These are phyloP conservation scores for Calonectria ilicicola DNA, from an alignment of 2,329 filamentous ascomycete species.

Conservation along the genomic window DNA sequence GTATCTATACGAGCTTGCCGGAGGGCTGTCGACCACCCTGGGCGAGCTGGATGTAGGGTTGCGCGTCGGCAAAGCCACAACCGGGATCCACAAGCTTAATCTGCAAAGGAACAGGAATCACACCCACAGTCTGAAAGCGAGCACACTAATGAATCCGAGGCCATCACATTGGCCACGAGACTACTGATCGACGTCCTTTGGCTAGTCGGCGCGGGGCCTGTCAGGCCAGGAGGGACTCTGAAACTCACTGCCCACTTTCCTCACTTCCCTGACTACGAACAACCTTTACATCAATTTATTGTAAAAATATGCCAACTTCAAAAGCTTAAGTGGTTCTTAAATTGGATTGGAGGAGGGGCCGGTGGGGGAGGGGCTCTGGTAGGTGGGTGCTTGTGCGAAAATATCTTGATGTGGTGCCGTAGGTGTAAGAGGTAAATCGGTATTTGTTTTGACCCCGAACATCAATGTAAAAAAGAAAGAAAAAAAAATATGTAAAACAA, in stretches of 20 bases:
- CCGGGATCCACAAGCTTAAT: conserved; percentile 3
- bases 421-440: background rate
- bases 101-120: background rate
- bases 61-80: conserved; percentile 14
- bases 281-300: background rate
- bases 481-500: too few relatives aligned
- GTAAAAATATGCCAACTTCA: background rate
- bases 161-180: background rate
- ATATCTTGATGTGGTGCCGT: background rate
- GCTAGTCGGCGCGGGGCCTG: background rate
- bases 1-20: background rate
- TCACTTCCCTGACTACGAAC: background rate
- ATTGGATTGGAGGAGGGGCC: background rate
- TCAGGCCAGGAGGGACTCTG: background rate
- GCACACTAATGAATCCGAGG: background rate
- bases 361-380: background rate
- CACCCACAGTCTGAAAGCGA: background rate
- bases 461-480: too few relatives aligned
- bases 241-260: background rate
- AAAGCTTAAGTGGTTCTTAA: background rate
- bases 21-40: background rate
- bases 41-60: conserved; percentile 6
- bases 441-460: background rate
- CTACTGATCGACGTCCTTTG: background rate
- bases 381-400: background rate